Percentiles rank a stretch among this genome's conserved stretches.
phyloP scores from a whole-genome alignment of 306 rosid genomes.

The Sophora flavescens region DNA sequence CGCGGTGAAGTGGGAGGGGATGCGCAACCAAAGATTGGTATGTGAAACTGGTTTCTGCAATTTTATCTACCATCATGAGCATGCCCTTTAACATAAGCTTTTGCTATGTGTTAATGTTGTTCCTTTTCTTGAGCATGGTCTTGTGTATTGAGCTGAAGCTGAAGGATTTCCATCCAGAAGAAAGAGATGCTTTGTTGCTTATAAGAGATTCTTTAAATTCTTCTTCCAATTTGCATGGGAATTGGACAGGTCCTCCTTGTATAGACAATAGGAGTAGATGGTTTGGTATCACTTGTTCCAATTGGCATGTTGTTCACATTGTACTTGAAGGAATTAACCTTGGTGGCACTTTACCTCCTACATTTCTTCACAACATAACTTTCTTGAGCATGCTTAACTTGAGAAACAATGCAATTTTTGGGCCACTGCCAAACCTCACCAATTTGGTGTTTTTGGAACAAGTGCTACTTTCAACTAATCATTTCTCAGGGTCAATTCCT shows the following conservation, averaged over 20 bases:
- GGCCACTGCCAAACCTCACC: constrained; percentile 59
- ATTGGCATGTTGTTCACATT: constrained; percentile 67
- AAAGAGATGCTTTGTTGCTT: constrained; percentile 65
- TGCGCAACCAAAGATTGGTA: constrained; percentile 2
- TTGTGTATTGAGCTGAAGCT: constrained; percentile 28
- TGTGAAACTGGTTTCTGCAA: constrained; percentile 32
- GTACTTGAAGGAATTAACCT: constrained; percentile 62
- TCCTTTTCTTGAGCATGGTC: constrained; percentile 38
- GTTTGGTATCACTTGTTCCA: constrained; percentile 68
- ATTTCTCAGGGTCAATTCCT: constrained; percentile 62
- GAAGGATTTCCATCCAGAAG: constrained; percentile 54
- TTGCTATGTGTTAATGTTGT: constrained; percentile 22
- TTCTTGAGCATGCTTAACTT: constrained; percentile 58
- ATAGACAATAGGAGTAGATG: constrained; percentile 56
- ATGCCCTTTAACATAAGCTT: constrained; percentile 24
- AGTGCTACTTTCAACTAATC: constrained; percentile 56
- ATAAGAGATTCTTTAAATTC: constrained; percentile 68
- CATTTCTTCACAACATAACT: constrained; percentile 59
- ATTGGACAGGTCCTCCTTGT: constrained; percentile 87
- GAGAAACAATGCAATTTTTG: constrained; percentile 65
- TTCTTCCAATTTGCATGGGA: constrained; percentile 56
- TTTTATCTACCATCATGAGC: constrained; percentile 47
- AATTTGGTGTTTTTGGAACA: constrained; percentile 55
- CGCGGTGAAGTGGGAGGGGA: too few species aligned
- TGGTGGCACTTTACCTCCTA: constrained; percentile 58